Evolutionary conservation across 768 basidiomycete genomes (phyloP), one percentile per base, ranked within the genome.

Genomic region (Lepiota venenata): DNA sequence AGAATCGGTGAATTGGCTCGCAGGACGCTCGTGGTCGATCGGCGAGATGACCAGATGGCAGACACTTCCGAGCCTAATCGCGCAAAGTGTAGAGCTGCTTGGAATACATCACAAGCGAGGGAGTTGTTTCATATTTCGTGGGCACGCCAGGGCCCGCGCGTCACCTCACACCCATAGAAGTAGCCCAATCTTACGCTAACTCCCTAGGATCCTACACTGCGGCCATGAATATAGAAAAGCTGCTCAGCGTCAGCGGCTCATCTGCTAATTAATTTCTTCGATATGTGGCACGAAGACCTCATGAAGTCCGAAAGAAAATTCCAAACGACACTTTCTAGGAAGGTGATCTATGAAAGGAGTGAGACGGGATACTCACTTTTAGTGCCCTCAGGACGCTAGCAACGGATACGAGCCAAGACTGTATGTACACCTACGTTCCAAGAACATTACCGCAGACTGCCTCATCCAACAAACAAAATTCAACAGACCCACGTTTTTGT

Each of bases 281-380:
- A 59, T 92, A 92, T 69, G 89, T 93, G 35, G 79, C 83, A 48
- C 80, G 88, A 52, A 91, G 92, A 2, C 91, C 93, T 48, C 93
- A 91, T 62, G 83, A 89, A 64, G 91, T 93, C 49, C 76, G 88
- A 61, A 87, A 92, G 71, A 95, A 95, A 74, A 94, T 98, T 55
- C 79, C 92, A 63, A 98, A 98, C 63, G 95, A 98, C 64, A 97
- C 95, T 0, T 98, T 98, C 68, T 80, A 96, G 91, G 91, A 63
- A 54, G 16, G 16, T 37, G n/a, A 4, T 21, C 21, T 42, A 8
- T n/a, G 16, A n/a, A 12, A 4, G 11, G 38, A 10, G 3, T 21
- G 5, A 39, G 20, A 15, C 6, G 35, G 9, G 25, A 14, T 32
- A 40, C 16, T 25, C 35, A 42, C 46, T 41, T n/a, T 36, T 18